phyloP scores from a whole-genome alignment of 106 monocot genomes.

The Amphibolis antarctica region DNA sequence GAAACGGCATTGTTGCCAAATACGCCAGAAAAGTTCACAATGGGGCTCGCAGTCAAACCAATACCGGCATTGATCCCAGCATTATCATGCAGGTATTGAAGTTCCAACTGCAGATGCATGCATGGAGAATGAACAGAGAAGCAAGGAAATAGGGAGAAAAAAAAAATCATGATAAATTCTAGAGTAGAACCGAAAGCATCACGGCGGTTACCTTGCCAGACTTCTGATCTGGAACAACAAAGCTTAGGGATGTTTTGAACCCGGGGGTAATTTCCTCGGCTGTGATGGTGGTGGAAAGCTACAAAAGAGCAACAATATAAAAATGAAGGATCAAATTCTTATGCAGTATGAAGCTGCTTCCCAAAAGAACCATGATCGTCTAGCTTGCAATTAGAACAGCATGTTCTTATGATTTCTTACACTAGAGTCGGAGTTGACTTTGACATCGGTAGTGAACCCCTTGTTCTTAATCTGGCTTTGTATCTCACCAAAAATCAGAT shows the following conservation, averaged over 20 bases:
- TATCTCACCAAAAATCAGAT: slow-evolving; percentile 54
- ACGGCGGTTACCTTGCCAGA: slow-evolving; percentile 61
- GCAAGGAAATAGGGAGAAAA: neutral
- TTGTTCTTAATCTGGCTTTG: slow-evolving; percentile 67
- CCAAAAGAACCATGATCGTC: too few species aligned
- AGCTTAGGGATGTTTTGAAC: slow-evolving; percentile 29
- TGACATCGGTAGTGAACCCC: slow-evolving; percentile 53
- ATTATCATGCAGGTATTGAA: slow-evolving; percentile 34
- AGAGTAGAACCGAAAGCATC: neutral
- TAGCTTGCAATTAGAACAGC: too few species aligned
- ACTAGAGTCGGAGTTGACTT: slow-evolving; percentile 58
- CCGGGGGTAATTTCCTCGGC: slow-evolving; percentile 38
- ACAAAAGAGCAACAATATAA: neutral
- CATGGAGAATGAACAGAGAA: neutral
- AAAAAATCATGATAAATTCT: neutral
- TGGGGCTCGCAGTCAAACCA: slow-evolving; percentile 38
- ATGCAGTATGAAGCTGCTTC: too few species aligned
- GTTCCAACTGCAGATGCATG: slow-evolving; percentile 18
- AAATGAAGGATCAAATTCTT: too few species aligned
- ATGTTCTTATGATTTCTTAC: slow-evolving; percentile 22
- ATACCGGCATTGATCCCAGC: slow-evolving; percentile 30
- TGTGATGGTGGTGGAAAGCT: slow-evolving; percentile 26
- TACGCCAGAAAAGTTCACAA: slow-evolving; percentile 39
- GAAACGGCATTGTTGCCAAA: slow-evolving; percentile 25
- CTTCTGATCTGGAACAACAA: slow-evolving; percentile 48